Evolutionary conservation across 2,329 filamentous ascomycete species (phyloP).

Genomic region (Dactylellina cionopaga): DNA sequence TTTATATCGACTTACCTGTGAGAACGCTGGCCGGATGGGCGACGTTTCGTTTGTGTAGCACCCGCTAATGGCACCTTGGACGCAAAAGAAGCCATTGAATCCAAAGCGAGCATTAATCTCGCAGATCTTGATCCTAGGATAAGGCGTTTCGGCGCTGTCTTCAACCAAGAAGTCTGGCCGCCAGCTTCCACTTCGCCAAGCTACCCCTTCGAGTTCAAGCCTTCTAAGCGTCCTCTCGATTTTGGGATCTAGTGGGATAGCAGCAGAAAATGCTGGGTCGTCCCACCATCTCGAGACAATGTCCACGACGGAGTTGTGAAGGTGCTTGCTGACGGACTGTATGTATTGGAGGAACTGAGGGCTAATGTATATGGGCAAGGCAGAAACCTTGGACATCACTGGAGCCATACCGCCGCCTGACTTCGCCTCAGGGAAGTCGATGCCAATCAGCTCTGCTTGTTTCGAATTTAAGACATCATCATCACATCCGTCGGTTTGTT

Average conservation of each 20-base stretch:
- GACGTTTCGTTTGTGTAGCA: constrained; percentile 10
- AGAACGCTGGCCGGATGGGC: constrained; percentile 17
- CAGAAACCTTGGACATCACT: neutral
- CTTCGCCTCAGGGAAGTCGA: constrained; percentile 58
- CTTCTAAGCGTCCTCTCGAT: constrained; percentile 51
- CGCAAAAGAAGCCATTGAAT: constrained; percentile 60
- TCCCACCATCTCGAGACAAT: constrained; percentile 62
- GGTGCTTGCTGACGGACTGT: constrained; percentile 57
- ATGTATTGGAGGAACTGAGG: constrained; percentile 58
- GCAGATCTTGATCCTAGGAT: constrained; percentile 57
- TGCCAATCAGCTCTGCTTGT: constrained; percentile 11
- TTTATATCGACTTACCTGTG: constrained; percentile 13
- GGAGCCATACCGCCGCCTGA: constrained; percentile 56
- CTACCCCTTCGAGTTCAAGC: constrained; percentile 47
- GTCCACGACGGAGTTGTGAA: constrained; percentile 59
- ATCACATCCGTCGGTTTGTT: neutral
- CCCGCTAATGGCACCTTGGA: neutral
- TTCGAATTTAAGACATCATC: constrained; percentile 3
- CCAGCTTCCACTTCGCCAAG: constrained; percentile 56
- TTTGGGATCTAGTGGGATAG: constrained; percentile 53
- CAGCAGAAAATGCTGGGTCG: constrained; percentile 6
- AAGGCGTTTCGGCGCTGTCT: constrained; percentile 41
- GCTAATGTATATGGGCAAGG: constrained; percentile 59
- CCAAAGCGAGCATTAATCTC: constrained; percentile 63
- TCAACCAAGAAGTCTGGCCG: constrained; percentile 62